These are phyloP conservation scores for Colletotrichum musicola DNA, from an alignment of 2,329 filamentous ascomycete genomes.

Conservation along the genomic window DNA sequence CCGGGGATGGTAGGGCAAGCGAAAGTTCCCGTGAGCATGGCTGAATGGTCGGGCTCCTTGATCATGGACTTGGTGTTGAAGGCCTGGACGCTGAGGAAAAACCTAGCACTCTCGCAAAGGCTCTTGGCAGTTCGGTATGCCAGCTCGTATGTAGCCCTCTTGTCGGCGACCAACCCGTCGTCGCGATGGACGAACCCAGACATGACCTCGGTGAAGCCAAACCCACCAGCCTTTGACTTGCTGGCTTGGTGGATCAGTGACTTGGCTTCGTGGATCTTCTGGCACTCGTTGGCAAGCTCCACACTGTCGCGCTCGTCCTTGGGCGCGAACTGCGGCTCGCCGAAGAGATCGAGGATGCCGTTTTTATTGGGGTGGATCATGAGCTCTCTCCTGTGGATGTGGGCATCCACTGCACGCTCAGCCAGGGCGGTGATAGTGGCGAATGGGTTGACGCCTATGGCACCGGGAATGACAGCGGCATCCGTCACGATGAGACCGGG, in stretches of 20 bases:
- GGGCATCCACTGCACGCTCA: conserved; percentile 70
- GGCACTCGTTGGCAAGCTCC: conserved; percentile 50
- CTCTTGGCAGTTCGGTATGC: conserved; percentile 65
- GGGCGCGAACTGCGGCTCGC: conserved; percentile 55
- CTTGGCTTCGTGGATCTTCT: conserved; percentile 51
- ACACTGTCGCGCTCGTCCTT: conserved; percentile 34
- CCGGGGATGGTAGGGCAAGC: conserved; percentile 66
- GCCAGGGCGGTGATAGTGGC: conserved; percentile 78
- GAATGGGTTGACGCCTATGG: conserved; percentile 75
- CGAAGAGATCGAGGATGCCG: conserved; percentile 66
- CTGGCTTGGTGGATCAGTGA: conserved; percentile 57
- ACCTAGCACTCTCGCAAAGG: conserved; percentile 67
- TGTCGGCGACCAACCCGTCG: conserved; percentile 55
- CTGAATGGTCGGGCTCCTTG: conserved; percentile 61
- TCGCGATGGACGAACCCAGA: conserved; percentile 69
- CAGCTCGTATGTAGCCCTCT: conserved; percentile 64
- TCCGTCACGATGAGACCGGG: conserved; percentile 72
- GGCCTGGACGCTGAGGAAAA: conserved; percentile 70
- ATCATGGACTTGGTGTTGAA: conserved; percentile 65
- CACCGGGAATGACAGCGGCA: conserved; percentile 70
- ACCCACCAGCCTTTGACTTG: conserved; percentile 59
- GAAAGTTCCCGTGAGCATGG: conserved; percentile 70
- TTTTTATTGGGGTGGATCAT: conserved; percentile 60
- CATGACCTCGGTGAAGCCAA: conserved; percentile 76
- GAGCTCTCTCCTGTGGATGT: conserved; percentile 56